phyloP scores from a whole-genome alignment of 352 stramenopile species.

The Globisporangium polare region DNA sequence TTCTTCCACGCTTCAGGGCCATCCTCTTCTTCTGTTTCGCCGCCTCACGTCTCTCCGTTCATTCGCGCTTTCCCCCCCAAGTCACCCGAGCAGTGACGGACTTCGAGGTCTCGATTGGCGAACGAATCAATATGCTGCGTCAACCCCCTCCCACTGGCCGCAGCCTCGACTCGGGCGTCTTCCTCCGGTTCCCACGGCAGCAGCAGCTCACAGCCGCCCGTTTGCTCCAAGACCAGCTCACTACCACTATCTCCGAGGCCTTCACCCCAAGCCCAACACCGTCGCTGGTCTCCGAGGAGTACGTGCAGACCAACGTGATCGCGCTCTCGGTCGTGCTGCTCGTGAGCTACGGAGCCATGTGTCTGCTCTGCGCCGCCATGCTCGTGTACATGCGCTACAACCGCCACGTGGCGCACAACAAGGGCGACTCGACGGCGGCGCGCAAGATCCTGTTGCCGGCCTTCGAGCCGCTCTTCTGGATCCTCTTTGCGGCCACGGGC shows the following conservation, averaged over 20 bases:
- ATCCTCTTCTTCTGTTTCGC: no score
- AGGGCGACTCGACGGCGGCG: conserved; percentile 38
- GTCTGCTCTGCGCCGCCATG: conserved; percentile 30
- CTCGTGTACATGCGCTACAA: conserved; percentile 58
- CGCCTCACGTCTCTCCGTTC: background rate
- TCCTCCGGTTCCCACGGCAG: background rate
- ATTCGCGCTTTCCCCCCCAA: background rate
- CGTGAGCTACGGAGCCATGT: conserved; percentile 28
- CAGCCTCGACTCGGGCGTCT: background rate
- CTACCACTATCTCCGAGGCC: background rate
- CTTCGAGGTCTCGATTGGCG: background rate
- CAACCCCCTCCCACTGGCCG: background rate
- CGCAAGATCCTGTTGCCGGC: conserved; percentile 45
- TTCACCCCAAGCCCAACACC: background rate
- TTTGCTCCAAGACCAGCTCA: background rate
- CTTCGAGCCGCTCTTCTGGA: conserved; percentile 44
- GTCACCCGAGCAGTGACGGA: background rate
- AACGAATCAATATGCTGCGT: background rate
- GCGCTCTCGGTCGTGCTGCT: conserved; percentile 13
- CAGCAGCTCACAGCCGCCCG: background rate
- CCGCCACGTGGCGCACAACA: conserved; percentile 37
- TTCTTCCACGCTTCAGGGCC: no score
- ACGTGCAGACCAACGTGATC: conserved; percentile 12
- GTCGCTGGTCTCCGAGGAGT: conserved; percentile 7
- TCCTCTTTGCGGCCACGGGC: conserved; percentile 18